phyloP scores from a whole-genome alignment of 106 monocot genomes.

The Dioscorea zingiberensis region DNA sequence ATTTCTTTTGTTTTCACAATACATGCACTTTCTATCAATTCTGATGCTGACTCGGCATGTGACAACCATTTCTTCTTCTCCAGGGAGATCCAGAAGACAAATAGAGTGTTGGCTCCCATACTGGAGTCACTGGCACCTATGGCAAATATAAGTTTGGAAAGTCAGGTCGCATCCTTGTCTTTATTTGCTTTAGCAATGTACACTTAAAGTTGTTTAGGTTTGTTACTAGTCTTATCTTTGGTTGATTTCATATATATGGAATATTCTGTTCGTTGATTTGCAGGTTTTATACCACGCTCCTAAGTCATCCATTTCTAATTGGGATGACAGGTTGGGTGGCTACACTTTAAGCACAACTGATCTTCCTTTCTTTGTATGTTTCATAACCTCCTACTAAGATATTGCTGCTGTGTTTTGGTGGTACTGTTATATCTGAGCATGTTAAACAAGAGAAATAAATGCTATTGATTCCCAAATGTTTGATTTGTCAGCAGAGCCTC shows the following conservation, averaged over 20 bases:
- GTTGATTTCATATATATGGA: background rate
- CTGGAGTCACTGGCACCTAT: constrained; percentile 74
- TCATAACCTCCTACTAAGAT: constrained; percentile 4
- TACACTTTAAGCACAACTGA: constrained; percentile 54
- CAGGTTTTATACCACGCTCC: constrained; percentile 93
- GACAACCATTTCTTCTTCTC: constrained; percentile 1
- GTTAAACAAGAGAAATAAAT: background rate
- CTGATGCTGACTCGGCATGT: no score
- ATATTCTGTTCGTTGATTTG: background rate
- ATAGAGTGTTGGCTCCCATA: constrained; percentile 48
- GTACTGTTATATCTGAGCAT: background rate
- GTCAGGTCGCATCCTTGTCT: constrained; percentile 52
- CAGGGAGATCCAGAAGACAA: constrained; percentile 72
- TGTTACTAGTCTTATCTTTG: background rate
- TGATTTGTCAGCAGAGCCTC: background rate
- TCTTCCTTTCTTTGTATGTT: constrained; percentile 99
- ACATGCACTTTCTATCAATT: background rate
- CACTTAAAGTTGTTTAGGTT: background rate
- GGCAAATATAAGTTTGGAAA: constrained; percentile 74
- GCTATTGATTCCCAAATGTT: background rate
- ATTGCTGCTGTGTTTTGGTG: background rate
- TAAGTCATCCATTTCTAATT: constrained; percentile 68
- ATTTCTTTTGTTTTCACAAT: background rate
- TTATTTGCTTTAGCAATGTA: background rate
- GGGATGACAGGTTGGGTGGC: constrained; percentile 54